Conservation (phyloP, 1,284 basidiomycete genomes). For the Tremellales sp. region DNA sequence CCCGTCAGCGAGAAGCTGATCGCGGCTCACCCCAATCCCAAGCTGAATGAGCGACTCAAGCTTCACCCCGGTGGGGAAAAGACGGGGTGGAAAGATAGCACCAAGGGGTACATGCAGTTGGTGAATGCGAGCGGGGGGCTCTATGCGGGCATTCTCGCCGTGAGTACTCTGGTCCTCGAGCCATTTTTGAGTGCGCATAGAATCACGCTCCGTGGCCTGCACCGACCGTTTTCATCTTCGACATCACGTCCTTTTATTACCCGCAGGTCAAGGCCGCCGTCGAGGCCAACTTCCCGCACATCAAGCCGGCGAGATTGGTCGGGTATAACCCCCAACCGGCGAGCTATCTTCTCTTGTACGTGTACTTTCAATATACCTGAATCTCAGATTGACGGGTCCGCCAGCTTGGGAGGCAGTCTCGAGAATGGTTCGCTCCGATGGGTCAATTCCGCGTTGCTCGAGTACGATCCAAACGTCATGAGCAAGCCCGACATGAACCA, state of each 20-base stretch:
- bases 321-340: constrained; percentile 10
- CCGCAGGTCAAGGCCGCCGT: constrained; percentile 8
- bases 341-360: constrained; percentile 11
- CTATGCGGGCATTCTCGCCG: constrained; percentile 8
- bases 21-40: background rate
- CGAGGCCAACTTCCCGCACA: constrained; percentile 13
- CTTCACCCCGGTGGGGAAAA: constrained; percentile 6
- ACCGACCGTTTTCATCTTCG: constrained; percentile 13
- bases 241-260: constrained; percentile 14
- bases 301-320: constrained; percentile 9
- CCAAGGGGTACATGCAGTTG: constrained; percentile 7
- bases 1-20: constrained; percentile 1
- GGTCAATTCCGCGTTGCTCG: constrained; percentile 4
- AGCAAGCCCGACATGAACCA: background rate
- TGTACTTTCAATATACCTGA: background rate
- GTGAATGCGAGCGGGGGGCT: constrained; percentile 8
- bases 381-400: constrained; percentile 1
- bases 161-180: constrained; percentile 1
- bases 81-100: constrained; percentile 5
- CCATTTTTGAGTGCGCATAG: background rate
- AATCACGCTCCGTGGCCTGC: constrained; percentile 8
- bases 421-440: constrained; percentile 11
- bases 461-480: background rate
- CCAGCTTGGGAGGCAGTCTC: too few species aligned
- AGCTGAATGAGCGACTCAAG: constrained; percentile 5